phyloP scores from a whole-genome alignment of 2,329 filamentous ascomycete species.

The Hawksworthiomyces lignivorus region DNA sequence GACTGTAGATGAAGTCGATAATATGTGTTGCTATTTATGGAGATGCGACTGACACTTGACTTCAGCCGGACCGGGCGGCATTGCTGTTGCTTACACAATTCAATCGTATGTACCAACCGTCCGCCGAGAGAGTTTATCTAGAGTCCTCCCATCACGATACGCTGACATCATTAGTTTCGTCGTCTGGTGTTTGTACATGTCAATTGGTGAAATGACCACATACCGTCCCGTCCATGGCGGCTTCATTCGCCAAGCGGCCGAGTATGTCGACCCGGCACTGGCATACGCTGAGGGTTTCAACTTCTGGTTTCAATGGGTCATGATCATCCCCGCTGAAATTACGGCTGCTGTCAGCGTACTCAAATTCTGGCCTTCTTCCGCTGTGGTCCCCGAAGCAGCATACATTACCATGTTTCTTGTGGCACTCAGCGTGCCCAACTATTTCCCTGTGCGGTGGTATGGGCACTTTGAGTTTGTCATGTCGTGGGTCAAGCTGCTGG shows the following conservation, averaged over 20 bases:
- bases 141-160: too few relatives aligned
- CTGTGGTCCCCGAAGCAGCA: background rate
- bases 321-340: slow-evolving; percentile 21
- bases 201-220: slow-evolving; percentile 45
- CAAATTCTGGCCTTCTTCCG: slow-evolving; percentile 3
- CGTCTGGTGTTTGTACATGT: slow-evolving; percentile 27
- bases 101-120: slow-evolving; percentile 32
- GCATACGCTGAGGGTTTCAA: slow-evolving; percentile 42
- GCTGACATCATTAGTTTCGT: slow-evolving; percentile 25
- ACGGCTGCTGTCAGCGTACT: slow-evolving; percentile 7
- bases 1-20: slow-evolving; percentile 33
- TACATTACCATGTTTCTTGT: slow-evolving; percentile 6
- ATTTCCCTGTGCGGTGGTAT: slow-evolving; percentile 8
- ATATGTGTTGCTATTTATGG: too few relatives aligned
- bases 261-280: slow-evolving; percentile 36
- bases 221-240: slow-evolving; percentile 50
- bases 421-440: background rate
- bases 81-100: slow-evolving; percentile 30
- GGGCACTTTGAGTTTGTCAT: slow-evolving; percentile 13
- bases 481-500: slow-evolving; percentile 34
- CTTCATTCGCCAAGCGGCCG: slow-evolving; percentile 37
- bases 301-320: slow-evolving; percentile 41
- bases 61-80: slow-evolving; percentile 1
- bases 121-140: too few relatives aligned
- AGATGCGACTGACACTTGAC: slow-evolving; percentile 17